Conservation (phyloP, 2,329 filamentous ascomycete species). For the Verticillium klebahnii region DNA sequence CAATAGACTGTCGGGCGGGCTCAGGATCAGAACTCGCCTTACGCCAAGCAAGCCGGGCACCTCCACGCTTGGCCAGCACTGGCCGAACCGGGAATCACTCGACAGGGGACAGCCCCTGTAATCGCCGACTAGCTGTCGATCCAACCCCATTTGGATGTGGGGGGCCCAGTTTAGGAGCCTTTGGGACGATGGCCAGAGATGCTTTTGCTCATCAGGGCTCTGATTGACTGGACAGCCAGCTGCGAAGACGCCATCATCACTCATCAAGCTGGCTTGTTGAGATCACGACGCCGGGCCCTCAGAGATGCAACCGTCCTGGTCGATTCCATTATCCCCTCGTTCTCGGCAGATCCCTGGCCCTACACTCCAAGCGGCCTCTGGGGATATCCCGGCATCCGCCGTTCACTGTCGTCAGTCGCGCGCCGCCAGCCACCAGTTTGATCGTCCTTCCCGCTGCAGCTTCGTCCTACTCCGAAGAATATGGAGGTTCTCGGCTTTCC, state of each 20-base stretch:
- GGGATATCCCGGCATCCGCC: neutral
- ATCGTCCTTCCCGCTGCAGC: neutral
- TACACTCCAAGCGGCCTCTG: neutral
- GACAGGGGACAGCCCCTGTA: conserved; percentile 8
- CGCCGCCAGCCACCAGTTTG: neutral
- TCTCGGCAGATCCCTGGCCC: neutral
- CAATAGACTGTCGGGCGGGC: neutral
- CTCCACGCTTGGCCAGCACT: neutral
- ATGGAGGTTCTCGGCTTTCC: neutral
- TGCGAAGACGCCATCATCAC: neutral
- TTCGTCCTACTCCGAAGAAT: neutral
- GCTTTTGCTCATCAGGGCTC: neutral
- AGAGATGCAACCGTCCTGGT: neutral
- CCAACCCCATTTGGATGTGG: conserved; percentile 2
- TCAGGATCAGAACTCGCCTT: neutral
- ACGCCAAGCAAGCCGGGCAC: neutral
- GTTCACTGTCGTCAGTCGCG: neutral
- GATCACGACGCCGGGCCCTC: conserved; percentile 1
- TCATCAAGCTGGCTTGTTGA: conserved; percentile 3
- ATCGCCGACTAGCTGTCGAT: conserved; percentile 11
- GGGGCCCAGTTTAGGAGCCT: neutral
- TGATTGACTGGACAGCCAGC: neutral
- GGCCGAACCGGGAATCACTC: neutral
- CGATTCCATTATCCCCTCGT: neutral
- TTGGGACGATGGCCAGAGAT: neutral